Evolutionary conservation across 331 rosid species (phyloP).

Genomic region (Rhamnella rubrinervis): DNA sequence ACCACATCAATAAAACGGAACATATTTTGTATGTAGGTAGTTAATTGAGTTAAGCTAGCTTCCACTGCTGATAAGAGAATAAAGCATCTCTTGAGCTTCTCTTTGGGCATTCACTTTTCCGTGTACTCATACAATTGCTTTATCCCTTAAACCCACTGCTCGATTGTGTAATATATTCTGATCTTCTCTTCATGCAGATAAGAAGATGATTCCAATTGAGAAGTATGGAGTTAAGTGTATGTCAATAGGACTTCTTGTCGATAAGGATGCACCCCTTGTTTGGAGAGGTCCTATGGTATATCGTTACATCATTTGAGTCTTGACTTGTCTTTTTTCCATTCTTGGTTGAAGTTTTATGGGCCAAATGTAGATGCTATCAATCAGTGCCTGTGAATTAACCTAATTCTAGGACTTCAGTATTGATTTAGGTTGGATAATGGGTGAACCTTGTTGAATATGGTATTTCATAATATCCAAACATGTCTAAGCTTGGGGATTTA

Average conservation of each 20-base stretch:
- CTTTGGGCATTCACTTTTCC: background rate
- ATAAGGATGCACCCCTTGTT: slow-evolving; percentile 83
- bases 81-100: background rate
- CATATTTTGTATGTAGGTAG: background rate
- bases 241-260: slow-evolving; percentile 95
- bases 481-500: background rate
- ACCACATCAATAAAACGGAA: background rate
- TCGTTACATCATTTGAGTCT: slow-evolving; percentile 14
- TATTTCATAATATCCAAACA: too few species aligned
- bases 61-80: background rate
- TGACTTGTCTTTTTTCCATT: slow-evolving; percentile 5
- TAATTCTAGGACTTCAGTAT: background rate
- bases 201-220: slow-evolving; percentile 87
- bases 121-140: background rate
- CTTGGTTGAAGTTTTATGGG: background rate
- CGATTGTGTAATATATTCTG: background rate
- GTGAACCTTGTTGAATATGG: background rate
- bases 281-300: slow-evolving; percentile 99
- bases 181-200: slow-evolving; percentile 56
- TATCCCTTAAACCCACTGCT: background rate
- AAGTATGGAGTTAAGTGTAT: slow-evolving; percentile 90
- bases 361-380: background rate
- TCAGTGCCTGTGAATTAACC: background rate
- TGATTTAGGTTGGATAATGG: background rate
- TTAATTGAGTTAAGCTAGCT: background rate